phyloP scores from a whole-genome alignment of 768 basidiomycete genomes.

The Boletales sp. region DNA sequence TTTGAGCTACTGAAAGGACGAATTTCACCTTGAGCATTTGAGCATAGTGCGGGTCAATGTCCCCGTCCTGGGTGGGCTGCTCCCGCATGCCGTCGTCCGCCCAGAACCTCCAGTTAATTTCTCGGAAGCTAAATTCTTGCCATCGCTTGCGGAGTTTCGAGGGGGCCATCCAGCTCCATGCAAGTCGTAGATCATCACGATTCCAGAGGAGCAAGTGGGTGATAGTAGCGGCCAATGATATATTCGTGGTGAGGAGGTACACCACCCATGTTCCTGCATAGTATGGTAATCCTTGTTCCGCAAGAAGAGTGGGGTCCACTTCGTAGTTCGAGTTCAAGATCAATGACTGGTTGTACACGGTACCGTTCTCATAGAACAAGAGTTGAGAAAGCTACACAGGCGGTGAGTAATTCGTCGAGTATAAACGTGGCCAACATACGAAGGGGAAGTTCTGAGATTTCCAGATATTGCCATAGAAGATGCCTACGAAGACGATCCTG shows the following conservation, averaged over 20 bases:
- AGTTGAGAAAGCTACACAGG: conserved; percentile 40
- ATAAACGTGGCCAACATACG: conserved; percentile 26
- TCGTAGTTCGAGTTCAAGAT: conserved; percentile 53
- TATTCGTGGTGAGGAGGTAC: conserved; percentile 13
- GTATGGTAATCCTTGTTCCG: conserved; percentile 34
- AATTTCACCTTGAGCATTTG: conserved; percentile 43
- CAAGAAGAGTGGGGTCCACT: conserved; percentile 48
- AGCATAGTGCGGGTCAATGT: conserved; percentile 52
- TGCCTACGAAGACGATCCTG: conserved; percentile 26
- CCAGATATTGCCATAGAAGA: conserved; percentile 53
- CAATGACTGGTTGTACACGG: conserved; percentile 46
- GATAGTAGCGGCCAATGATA: conserved; percentile 43
- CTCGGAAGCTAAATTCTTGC: conserved; percentile 18
- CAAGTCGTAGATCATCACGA: conserved; percentile 41
- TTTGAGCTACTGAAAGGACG: conserved; percentile 16
- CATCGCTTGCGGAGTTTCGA: conserved; percentile 26
- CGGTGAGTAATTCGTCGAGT: not conserved
- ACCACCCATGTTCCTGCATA: conserved; percentile 28
- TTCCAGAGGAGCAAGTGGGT: conserved; percentile 55
- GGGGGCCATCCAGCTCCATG: conserved; percentile 46
- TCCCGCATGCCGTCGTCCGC: conserved; percentile 12
- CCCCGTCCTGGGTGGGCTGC: conserved; percentile 33
- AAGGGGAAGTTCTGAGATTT: conserved; percentile 58
- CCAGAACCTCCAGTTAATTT: conserved; percentile 41
- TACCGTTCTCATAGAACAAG: conserved; percentile 50